Percentiles rank a stretch among this genome's conserved stretches.
Conservation (phyloP, 371 early-diverging fungal species). For the Syncephalastrum monosporum region DNA sequence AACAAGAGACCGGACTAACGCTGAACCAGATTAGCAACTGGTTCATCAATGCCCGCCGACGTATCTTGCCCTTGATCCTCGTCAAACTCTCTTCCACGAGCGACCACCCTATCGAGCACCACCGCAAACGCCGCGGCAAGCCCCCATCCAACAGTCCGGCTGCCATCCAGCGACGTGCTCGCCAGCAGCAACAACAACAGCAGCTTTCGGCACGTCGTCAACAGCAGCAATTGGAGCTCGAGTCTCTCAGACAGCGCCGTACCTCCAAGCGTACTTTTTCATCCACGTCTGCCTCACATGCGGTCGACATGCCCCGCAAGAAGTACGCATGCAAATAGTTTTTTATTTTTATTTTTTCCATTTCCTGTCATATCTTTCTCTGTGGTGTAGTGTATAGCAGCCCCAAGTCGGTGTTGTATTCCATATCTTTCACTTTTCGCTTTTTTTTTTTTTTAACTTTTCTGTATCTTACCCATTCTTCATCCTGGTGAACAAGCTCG, state of each 20-base stretch:
- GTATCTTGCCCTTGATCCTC: constrained; percentile 40
- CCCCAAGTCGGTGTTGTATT: no score
- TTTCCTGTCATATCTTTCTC: no score
- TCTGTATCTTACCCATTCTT: no score
- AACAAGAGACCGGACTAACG: constrained; percentile 82
- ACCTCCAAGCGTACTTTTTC: background rate
- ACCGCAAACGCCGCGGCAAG: constrained; percentile 17
- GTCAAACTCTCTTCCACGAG: constrained; percentile 10
- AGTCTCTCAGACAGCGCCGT: constrained; percentile 2
- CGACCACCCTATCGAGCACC: constrained; percentile 11
- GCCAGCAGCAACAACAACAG: background rate
- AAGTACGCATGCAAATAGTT: no score
- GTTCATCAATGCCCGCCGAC: constrained; percentile 81
- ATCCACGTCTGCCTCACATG: background rate
- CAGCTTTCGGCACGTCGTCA: background rate
- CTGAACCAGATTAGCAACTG: constrained; percentile 78
- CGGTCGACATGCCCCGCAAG: no score
- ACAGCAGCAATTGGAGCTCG: constrained; percentile 3
- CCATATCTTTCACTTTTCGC: no score
- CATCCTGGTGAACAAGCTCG: no score
- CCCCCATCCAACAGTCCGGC: constrained; percentile 8
- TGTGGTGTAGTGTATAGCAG: no score
- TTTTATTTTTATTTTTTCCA: no score
- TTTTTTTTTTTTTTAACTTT: no score
- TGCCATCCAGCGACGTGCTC: no score